Evolutionary conservation across 176 grass and related monocot genomes (phyloP).

Genomic region (Oryza coarctata): DNA sequence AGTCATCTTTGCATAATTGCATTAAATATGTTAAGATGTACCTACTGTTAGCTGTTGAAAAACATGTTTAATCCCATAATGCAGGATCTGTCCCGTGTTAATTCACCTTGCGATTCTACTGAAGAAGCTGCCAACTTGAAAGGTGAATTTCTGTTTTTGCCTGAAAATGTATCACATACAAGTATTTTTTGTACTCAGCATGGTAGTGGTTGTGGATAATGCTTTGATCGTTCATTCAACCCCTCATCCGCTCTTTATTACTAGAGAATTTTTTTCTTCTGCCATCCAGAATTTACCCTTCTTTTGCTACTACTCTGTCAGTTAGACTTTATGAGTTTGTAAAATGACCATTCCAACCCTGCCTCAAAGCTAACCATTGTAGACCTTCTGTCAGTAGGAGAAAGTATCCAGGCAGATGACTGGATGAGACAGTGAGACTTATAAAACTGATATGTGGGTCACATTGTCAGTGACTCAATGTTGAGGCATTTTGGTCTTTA

Average conservation of each 20-base stretch:
- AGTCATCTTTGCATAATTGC: conserved; percentile 26
- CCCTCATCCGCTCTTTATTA: not conserved
- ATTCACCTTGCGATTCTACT: conserved; percentile 24
- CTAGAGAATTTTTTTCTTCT: not conserved
- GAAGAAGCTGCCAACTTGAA: conserved; percentile 35
- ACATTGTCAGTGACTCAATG: not conserved
- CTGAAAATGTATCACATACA: not conserved
- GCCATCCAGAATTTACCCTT: not conserved
- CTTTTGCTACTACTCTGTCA: not conserved
- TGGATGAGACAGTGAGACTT: not conserved
- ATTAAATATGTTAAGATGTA: conserved; percentile 18
- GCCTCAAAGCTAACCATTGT: not conserved
- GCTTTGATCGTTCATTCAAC: conserved; percentile 22
- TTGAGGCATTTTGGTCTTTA: not conserved
- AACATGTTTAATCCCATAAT: conserved; percentile 29
- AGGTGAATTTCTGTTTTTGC: conserved; percentile 30
- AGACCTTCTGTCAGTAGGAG: not conserved
- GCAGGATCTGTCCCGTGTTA: conserved; percentile 35
- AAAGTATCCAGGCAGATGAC: not conserved
- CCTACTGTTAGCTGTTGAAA: conserved; percentile 18
- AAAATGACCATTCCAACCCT: not conserved
- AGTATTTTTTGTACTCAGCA: not conserved
- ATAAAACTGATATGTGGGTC: not conserved
- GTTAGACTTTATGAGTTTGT: not conserved
- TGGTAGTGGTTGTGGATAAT: conserved; percentile 7